Evolutionary conservation across 345 rosid genomes (phyloP).

Genomic region (Citrus cavaleriei): DNA sequence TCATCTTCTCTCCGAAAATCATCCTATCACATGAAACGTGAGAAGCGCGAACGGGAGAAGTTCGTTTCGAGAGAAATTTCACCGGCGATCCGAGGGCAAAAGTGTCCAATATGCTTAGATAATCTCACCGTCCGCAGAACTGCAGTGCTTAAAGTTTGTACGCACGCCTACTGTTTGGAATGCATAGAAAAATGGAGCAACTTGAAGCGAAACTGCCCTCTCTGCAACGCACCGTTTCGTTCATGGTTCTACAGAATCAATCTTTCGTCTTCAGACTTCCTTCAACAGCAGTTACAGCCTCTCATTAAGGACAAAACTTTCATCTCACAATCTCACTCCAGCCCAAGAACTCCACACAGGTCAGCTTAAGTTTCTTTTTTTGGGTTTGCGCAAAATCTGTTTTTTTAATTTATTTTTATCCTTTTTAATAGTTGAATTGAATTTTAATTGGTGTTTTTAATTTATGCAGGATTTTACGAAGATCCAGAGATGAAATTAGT

Average conservation of each 20-base stretch:
- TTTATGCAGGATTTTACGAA: conserved; percentile 26
- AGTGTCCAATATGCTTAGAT: conserved; percentile 63
- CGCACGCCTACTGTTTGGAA: conserved; percentile 54
- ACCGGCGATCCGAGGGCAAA: conserved; percentile 37
- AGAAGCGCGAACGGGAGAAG: conserved; percentile 25
- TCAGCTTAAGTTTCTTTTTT: conserved; percentile 1
- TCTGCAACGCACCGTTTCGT: conserved; percentile 58
- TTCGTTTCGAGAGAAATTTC: conserved; percentile 28
- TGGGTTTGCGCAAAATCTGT: background rate
- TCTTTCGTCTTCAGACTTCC: conserved; percentile 29
- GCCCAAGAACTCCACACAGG: conserved; percentile 33
- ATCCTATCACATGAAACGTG: background rate
- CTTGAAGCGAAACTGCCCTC: conserved; percentile 64
- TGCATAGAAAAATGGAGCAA: conserved; percentile 67
- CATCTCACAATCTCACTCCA: background rate
- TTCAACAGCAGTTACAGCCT: conserved; percentile 35
- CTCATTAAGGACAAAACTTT: conserved; percentile 16
- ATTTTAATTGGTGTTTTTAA: background rate
- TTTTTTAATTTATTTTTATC: background rate
- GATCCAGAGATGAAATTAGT: conserved; percentile 29
- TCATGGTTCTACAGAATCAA: conserved; percentile 50
- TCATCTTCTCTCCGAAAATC: background rate
- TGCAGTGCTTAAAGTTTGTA: conserved; percentile 51
- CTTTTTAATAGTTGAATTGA: background rate
- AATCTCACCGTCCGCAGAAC: conserved; percentile 32